A percentile compares a stretch with the other conserved stretches of the same genome.
Evolutionary conservation across 108 stramenopile species (phyloP).

Genomic region (Nitzschia sp.): DNA sequence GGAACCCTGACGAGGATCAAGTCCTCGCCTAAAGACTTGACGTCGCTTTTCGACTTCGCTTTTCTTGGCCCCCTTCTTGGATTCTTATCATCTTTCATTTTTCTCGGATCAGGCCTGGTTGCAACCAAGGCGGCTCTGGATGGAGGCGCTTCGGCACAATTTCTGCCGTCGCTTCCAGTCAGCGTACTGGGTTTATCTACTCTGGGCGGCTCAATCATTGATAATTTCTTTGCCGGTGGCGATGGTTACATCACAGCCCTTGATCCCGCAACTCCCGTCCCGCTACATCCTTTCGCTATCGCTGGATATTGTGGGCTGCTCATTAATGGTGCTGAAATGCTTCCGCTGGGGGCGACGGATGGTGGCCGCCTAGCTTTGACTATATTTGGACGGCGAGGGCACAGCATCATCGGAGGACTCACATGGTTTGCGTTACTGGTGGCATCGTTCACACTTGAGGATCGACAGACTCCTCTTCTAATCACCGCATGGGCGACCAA

Average conservation of each 20-base stretch:
- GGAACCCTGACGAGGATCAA: slow-evolving; percentile 54
- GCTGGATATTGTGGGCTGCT: slow-evolving; percentile 73
- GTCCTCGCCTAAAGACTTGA: slow-evolving; percentile 51
- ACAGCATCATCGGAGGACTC: slow-evolving; percentile 49
- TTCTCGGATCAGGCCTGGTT: slow-evolving; percentile 56
- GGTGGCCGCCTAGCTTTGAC: slow-evolving; percentile 72
- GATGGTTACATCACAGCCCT: slow-evolving; percentile 53
- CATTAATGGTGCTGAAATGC: slow-evolving; percentile 59
- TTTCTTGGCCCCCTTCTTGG: slow-evolving; percentile 65
- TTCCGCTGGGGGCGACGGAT: slow-evolving; percentile 73
- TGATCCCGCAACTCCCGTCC: slow-evolving; percentile 46
- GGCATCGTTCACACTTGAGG: slow-evolving; percentile 42
- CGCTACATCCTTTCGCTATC: slow-evolving; percentile 73
- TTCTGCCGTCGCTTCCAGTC: slow-evolving; percentile 58
- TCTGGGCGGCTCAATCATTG: slow-evolving; percentile 57
- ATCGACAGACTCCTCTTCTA: slow-evolving; percentile 34
- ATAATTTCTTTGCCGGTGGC: slow-evolving; percentile 34
- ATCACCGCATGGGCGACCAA: slow-evolving; percentile 35
- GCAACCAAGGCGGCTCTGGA: slow-evolving; percentile 43
- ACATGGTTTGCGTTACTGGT: slow-evolving; percentile 52
- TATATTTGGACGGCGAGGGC: slow-evolving; percentile 66
- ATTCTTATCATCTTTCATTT: slow-evolving; percentile 45
- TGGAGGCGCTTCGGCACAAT: slow-evolving; percentile 37
- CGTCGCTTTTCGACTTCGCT: slow-evolving; percentile 68
- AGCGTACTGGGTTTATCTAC: slow-evolving; percentile 54